A percentile compares a stretch with the other conserved stretches of the same genome.
phyloP scores from a whole-genome alignment of 208 protist species.

The Blastocrithidia nonstop region DNA sequence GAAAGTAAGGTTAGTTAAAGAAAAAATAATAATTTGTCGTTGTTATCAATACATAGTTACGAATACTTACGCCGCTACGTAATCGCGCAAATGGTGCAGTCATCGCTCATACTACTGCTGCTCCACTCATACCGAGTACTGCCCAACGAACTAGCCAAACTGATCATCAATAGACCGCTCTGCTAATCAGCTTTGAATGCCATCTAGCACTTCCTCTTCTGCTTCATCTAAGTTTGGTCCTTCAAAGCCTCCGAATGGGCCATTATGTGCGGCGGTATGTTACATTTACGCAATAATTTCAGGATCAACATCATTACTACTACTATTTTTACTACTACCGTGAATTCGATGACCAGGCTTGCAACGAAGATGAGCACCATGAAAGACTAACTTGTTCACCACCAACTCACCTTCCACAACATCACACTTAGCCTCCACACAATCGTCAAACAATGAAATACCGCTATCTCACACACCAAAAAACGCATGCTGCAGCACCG shows the following conservation, averaged over 20 bases:
- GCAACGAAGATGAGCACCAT: slow-evolving; percentile 10
- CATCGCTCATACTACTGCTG: slow-evolving; percentile 79
- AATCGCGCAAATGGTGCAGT: slow-evolving; percentile 70
- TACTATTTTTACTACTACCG: not conserved
- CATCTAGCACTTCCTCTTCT: slow-evolving; percentile 72
- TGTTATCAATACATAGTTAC: not conserved
- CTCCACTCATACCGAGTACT: slow-evolving; percentile 70
- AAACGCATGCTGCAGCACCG: no score
- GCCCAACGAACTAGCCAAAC: slow-evolving; percentile 64
- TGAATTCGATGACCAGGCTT: not conserved
- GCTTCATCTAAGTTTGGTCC: slow-evolving; percentile 62
- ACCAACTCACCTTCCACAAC: slow-evolving; percentile 69
- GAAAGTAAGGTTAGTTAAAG: no score
- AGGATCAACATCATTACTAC: slow-evolving; percentile 2
- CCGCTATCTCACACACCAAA: no score
- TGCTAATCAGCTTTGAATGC: slow-evolving; percentile 58
- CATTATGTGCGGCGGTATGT: slow-evolving; percentile 14
- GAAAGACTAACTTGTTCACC: slow-evolving; percentile 51
- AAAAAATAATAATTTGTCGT: no score
- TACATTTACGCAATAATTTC: not conserved
- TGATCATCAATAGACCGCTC: slow-evolving; percentile 70
- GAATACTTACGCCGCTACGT: slow-evolving; percentile 40
- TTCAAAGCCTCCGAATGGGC: slow-evolving; percentile 52
- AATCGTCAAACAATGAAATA: slow-evolving; percentile 39
- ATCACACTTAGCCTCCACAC: slow-evolving; percentile 58